A percentile compares a stretch with the other conserved stretches of the same genome.
These are phyloP conservation scores for Zymoseptoria crescenta DNA, from an alignment of 2,329 filamentous ascomycete genomes.

Conservation along the genomic window DNA sequence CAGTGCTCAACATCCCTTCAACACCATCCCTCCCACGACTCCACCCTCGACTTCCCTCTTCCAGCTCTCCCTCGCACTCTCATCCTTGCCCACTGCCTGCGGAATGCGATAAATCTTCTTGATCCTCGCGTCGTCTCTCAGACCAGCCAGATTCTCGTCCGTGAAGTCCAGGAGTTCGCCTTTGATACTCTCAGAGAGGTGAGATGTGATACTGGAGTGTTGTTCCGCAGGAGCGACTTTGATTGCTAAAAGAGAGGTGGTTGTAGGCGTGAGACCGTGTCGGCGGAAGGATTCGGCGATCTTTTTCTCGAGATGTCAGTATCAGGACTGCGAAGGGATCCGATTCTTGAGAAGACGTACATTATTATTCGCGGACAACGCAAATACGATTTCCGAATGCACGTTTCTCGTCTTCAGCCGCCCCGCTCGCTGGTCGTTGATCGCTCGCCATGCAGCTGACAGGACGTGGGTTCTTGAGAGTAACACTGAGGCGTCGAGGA, in stretches of 20 bases:
- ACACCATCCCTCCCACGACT: slow-evolving; percentile 62
- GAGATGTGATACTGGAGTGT: slow-evolving; percentile 39
- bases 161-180: slow-evolving; percentile 53
- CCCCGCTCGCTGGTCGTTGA: slow-evolving; percentile 55
- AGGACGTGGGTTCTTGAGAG: slow-evolving; percentile 65
- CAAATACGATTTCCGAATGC: slow-evolving; percentile 80
- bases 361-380: slow-evolving; percentile 74
- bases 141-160: slow-evolving; percentile 52
- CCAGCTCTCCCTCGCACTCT: slow-evolving; percentile 25
- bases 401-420: slow-evolving; percentile 73
- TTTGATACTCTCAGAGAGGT: slow-evolving; percentile 55
- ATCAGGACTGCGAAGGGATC: too few species aligned
- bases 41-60: slow-evolving; percentile 46
- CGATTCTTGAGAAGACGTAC: slow-evolving; percentile 46
- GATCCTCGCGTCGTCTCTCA: slow-evolving; percentile 61
- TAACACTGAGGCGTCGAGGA: slow-evolving; percentile 76
- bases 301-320: slow-evolving; percentile 37
- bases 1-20: slow-evolving; percentile 50
- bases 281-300: slow-evolving; percentile 87
- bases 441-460: slow-evolving; percentile 68
- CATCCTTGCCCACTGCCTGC: slow-evolving; percentile 34
- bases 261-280: slow-evolving; percentile 70
- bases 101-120: slow-evolving; percentile 77
- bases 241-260: slow-evolving; percentile 66
- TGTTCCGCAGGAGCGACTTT: slow-evolving; percentile 55